Base-by-base conservation (phyloP, 2,329 filamentous ascomycete species). In the Orbilia ellipsospora region DNA sequence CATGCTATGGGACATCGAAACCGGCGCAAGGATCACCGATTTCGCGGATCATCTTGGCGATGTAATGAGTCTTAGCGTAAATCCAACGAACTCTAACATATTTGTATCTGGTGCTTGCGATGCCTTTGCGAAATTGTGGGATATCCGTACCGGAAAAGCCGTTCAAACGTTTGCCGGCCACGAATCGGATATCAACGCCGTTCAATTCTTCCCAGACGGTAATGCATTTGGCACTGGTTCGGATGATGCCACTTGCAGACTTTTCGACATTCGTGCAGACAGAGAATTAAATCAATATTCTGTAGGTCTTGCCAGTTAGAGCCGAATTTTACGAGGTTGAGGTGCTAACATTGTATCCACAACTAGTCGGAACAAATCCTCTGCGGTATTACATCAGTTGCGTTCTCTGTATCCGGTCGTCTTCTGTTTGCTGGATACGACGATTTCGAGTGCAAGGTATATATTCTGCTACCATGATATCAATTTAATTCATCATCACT, bases 1-100 rank as follows among this genome's bases (percentile, higher is more conserved):
- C 83, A 97, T 98, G 90, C 92, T 98, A 82, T 99, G 95, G 95
- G 95, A 99, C 85, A 94, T 99, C 78, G 95, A 99, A 85, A 96
- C 94, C 0, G 95, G 95, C 69, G 93, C 94, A 78, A 97, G 97
- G 85, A 92, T 97, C 50, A 96, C 94, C 81, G 95, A 99, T 83
- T 99, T 98, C 80, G 95, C 95, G 81, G 95, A 99, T 84, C 95
- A 99, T 83, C 87, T 99, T 10, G 95, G 95, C 82, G 95, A 99
- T 82, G 95, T 99, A 80, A 99, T 99, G 95, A 98, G 94, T 86
- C 93, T 98, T 85, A 98, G 94, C 87, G 92, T 99, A 84, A 98
- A 99, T 85, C 95, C 95, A 0, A 96, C 96, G 77, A 97, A 98
- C 85, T 94, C 97, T 84, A 98, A 98, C 85, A 95, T 96, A 78